phyloP scores from a whole-genome alignment of 75 land plant genomes.

The Pinus albicaulis region DNA sequence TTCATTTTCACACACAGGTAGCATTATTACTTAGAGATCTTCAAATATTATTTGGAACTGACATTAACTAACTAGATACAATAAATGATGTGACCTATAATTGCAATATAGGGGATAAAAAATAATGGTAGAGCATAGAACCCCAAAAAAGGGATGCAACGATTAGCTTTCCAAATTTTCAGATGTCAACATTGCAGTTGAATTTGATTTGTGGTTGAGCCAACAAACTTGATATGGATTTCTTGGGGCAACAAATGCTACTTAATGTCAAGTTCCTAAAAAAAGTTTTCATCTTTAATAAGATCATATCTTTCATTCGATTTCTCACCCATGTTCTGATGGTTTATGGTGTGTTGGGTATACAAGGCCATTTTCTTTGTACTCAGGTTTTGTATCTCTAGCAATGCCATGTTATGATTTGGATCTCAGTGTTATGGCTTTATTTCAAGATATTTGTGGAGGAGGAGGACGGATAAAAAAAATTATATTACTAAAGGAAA shows the following conservation, averaged over 20 bases:
- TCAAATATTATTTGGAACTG: no score
- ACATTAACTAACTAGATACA: no score
- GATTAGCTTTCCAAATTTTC: no score
- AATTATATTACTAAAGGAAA: not conserved
- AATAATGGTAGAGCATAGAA: no score
- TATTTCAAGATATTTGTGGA: constrained; percentile 58
- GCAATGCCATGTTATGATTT: constrained; percentile 33
- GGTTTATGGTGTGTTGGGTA: constrained; percentile 75
- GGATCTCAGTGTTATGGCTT: constrained; percentile 73
- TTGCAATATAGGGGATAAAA: no score
- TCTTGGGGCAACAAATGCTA: constrained; percentile 66
- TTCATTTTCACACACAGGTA: no score
- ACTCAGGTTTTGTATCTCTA: constrained; percentile 54
- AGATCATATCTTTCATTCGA: constrained; percentile 55
- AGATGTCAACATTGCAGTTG: no score
- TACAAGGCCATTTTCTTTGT: constrained; percentile 50
- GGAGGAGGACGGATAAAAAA: not conserved
- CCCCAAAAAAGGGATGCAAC: no score
- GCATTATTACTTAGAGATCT: no score
- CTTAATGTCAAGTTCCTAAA: constrained; percentile 47
- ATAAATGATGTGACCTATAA: no score
- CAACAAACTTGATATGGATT: constrained; percentile 39
- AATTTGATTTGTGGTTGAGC: constrained; percentile 11
- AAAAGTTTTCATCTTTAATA: constrained; percentile 47
- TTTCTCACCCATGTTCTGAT: constrained; percentile 67